Evolutionary conservation across 108 stramenopile genomes (phyloP).

Genomic region (Cyclotella choctawhatcheeana): DNA sequence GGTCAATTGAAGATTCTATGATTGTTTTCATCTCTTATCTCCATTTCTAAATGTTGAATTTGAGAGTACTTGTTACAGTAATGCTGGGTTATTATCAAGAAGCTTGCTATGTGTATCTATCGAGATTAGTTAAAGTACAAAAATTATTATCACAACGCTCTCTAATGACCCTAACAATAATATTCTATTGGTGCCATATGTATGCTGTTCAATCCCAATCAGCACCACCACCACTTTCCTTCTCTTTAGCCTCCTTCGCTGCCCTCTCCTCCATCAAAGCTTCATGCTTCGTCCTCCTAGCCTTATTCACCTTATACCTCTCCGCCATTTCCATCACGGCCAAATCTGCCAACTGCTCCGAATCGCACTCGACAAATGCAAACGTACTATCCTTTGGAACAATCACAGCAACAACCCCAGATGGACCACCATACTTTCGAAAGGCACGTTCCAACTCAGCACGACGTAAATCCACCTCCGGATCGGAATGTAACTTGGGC

Average conservation of each 20-base stretch:
- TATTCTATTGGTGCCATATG: background rate
- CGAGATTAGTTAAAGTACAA: too few species aligned
- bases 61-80: too few species aligned
- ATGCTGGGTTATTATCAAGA: too few species aligned
- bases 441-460: constrained; percentile 89
- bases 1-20: too few species aligned
- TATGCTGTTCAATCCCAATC: background rate
- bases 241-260: constrained; percentile 54
- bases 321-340: constrained; percentile 72
- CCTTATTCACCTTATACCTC: constrained; percentile 74
- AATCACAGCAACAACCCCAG: constrained; percentile 65
- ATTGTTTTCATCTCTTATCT: too few species aligned
- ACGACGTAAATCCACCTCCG: constrained; percentile 79
- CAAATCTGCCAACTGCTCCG: constrained; percentile 69
- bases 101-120: too few species aligned
- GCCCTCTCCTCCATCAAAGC: constrained; percentile 80
- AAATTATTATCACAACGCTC: too few species aligned
- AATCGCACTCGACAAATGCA: constrained; percentile 84
- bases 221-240: constrained; percentile 37
- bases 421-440: constrained; percentile 83
- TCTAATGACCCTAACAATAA: too few species aligned
- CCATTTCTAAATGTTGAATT: too few species aligned
- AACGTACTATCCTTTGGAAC: constrained; percentile 70
- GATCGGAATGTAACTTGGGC: constrained; percentile 61
- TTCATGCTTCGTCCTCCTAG: constrained; percentile 79